Base-by-base conservation (phyloP, 495 filamentous ascomycete species). In the Peziza echinospora region DNA sequence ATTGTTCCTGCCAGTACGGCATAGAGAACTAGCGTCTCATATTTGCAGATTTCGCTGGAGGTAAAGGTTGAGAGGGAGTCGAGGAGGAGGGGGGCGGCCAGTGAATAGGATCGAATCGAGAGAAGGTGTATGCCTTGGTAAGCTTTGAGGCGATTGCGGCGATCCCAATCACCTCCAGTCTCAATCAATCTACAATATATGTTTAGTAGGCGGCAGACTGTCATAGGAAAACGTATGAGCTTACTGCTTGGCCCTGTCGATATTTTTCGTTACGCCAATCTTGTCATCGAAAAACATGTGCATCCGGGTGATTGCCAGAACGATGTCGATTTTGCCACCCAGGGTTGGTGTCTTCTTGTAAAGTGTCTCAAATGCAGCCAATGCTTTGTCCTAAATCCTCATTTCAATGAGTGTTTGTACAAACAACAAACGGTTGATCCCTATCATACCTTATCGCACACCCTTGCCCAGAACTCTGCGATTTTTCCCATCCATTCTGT, bases 11-110 rank as follows among this genome's bases (percentile, higher is more conserved):
- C 85, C 41, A 97, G 76, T 37, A 96, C 84, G 1, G 91, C 80
- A 69, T 96, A 97, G 49, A 97, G 75, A 34, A 97, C 89, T 21
- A 97, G 72, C 23, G 77, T 77, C 40, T 83, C 87, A 67, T 97
- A 97, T 49, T 75, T 83, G 75, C 89, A 97, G 25, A 97, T 72
- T 64, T 97, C 89, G 66, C 91, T 93, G 56, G 83, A 92, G 43
- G 89, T 97, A 63, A 97, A 97, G n/a, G 89, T 97, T 21, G 86
- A 93, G 49, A 97, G 67, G 59, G 81, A 86, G 67, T 97, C 89
- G 46, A 97, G 82, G 23, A 97, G 78, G 5, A 94, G 71, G 39
- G 91, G 91, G 5, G 91, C 89, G 24, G 84, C 86, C 43, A 82
- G 67, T 60, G 75, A 79, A 67, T 94, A 85, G 44, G 83, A 84